A percentile compares a stretch with the other conserved stretches of the same genome.
Conservation (phyloP, 495 filamentous ascomycete species). For the Hyaloscypha finlandica region DNA sequence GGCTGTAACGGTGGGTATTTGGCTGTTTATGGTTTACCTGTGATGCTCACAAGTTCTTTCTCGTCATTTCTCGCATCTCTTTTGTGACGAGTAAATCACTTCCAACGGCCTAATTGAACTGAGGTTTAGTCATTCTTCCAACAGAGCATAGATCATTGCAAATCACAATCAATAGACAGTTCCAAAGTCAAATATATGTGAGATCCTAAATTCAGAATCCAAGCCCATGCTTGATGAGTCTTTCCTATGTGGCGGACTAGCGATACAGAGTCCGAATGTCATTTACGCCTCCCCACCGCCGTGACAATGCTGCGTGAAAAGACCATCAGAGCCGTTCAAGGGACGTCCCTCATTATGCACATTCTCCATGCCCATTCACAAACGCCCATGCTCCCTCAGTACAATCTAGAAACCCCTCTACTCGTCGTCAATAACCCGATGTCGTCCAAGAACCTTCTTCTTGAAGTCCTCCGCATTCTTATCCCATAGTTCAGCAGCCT, state of each 20-base stretch:
- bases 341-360: slow-evolving; percentile 22
- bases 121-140: no score
- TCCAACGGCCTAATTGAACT: no score
- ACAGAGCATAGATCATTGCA: no score
- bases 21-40: no score
- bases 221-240: slow-evolving; percentile 5
- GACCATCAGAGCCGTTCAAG: slow-evolving; percentile 3
- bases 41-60: no score
- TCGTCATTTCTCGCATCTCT: no score
- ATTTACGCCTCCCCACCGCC: slow-evolving; percentile 28
- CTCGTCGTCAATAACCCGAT: slow-evolving; percentile 59
- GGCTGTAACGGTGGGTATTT: no score
- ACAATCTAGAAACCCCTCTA: slow-evolving; percentile 27
- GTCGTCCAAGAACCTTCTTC: slow-evolving; percentile 60
- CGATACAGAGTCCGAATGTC: slow-evolving; percentile 21
- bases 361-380: slow-evolving; percentile 11
- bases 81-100: no score
- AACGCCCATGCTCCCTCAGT: slow-evolving; percentile 11
- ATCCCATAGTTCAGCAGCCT: slow-evolving; percentile 96
- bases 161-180: background rate
- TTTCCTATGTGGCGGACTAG: slow-evolving; percentile 14
- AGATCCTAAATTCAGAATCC: slow-evolving; percentile 13
- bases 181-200: background rate
- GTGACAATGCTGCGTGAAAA: slow-evolving; percentile 28
- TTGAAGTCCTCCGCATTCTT: slow-evolving; percentile 86